Evolutionary conservation across 2,329 filamentous ascomycete species (phyloP), one percentile per base, ranked within the genome.

Genomic region (Clathrospora elynae): DNA sequence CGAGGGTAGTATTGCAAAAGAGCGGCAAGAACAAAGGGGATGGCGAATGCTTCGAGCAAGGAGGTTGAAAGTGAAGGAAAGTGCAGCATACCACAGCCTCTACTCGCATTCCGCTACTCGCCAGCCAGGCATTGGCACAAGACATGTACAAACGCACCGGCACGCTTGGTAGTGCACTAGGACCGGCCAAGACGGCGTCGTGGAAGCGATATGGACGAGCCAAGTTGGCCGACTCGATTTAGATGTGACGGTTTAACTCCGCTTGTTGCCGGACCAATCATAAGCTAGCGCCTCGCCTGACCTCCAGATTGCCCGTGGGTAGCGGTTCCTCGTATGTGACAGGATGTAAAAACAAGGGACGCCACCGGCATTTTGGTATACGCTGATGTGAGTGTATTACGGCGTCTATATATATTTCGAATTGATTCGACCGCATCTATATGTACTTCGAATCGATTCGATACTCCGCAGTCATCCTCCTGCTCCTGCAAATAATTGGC

Each of bases 191-290:
- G 31, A 17, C 25, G 23, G 42, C 35, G 23, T 30, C 30, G 30
- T 39, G 13, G 13, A 20, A 20, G 24, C 34, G 22, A 12, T 24
- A 39, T 22, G 26, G 22, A 17, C 28, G 12, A 29, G 42, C 42
- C 42, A 35, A 44, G 35, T 13, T 40, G 31, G 17, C 25, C 36
- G 20, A 35, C 31, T 40, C 35, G 19, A 31, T 20, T 32, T n/a
- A 17, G 30, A 18, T n/a, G 22, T 20, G 9, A 19, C 19, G 17
- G 30, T 11, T 20, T n/a, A 19, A 9, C 13, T 20, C 30, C 17
- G 30, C 16, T 32, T n/a, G 30, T 18, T 32, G 17, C 30, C 30
- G 30, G 22, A n/a, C 17, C 30, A 32, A 32, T 35, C 18, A 5
- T n/a, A n/a, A n/a, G n/a, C n/a, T n/a, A n/a, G n/a, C n/a, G n/a